A percentile compares a stretch with the other conserved stretches of the same genome.
phyloP scores from a whole-genome alignment of 2,329 filamentous ascomycete genomes.

The Penicillium sp. region DNA sequence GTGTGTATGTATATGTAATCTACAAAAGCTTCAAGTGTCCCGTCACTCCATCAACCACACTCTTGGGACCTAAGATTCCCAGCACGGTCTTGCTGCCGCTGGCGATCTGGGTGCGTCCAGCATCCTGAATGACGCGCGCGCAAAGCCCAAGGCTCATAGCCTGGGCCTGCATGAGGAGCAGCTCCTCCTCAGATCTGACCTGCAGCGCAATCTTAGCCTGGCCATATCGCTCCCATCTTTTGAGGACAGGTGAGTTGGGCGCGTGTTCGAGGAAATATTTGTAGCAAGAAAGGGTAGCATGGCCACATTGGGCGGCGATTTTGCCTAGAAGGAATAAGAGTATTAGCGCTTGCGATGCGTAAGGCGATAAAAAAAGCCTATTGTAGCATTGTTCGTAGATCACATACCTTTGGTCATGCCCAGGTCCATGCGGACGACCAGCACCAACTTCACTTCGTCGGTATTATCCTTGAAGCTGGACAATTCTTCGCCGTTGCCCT shows the following conservation, averaged over 20 bases:
- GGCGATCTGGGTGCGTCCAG: constrained; percentile 95
- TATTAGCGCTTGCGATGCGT: not conserved
- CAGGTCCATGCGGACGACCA: constrained; percentile 89
- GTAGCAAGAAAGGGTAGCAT: constrained; percentile 97
- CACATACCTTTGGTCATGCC: constrained; percentile 91
- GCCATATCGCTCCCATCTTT: constrained; percentile 79
- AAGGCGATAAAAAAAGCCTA: not conserved
- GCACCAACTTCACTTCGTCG: constrained; percentile 91
- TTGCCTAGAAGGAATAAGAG: constrained; percentile 63
- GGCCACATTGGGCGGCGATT: constrained; percentile 91
- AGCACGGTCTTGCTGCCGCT: constrained; percentile 89
- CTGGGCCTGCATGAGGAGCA: constrained; percentile 72
- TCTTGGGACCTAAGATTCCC: constrained; percentile 79
- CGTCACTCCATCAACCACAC: constrained; percentile 81
- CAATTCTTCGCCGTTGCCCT: constrained; percentile 54
- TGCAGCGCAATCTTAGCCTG: constrained; percentile 95
- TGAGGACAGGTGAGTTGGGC: constrained; percentile 61
- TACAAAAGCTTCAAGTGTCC: constrained; percentile 80
- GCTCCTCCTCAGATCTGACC: constrained; percentile 76
- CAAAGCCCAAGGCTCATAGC: constrained; percentile 82
- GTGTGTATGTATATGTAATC: constrained; percentile 20
- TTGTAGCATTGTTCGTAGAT: not conserved
- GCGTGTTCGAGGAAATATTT: constrained; percentile 67
- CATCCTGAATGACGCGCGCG: constrained; percentile 87
- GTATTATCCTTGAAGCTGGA: constrained; percentile 51